Base-by-base conservation (phyloP, 2,329 filamentous ascomycete species). In the Cytospora leucostoma region DNA sequence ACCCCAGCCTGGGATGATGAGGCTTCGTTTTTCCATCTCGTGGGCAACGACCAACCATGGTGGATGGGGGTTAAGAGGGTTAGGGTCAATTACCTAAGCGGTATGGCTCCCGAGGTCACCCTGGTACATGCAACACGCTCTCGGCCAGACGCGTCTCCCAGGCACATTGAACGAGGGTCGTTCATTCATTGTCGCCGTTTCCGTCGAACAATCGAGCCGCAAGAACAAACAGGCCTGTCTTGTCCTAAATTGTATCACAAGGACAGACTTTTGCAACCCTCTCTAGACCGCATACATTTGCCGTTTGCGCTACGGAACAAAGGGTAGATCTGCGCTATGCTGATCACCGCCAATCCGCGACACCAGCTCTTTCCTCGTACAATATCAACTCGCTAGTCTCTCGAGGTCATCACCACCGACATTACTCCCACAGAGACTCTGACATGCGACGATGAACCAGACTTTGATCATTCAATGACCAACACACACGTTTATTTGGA, bases 301-400 rank as follows among this genome's bases (percentile, higher is more conserved):
- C 59, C 59, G 59, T 55, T 61, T 61, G 55, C 59, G 54, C 51
- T 38, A 19, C 27, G 5, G 38, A 54, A 55, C 53, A 40, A 61
- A 61, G 54, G 56, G 52, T 34, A 33, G 15, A 51, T 53, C 55
- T 61, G 59, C 59, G 59, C 59, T 53, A 61, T 61, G 59, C 59
- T 61, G 49, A 33, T 49, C 38, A 34, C 51, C 38, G 51, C 17
- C 59, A 19, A 44, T 35, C 27, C 51, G 51, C 59, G 52, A 61
- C 51, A 32, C 32, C 59, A 55, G 59, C 51, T 27, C 27, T 55
- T 61, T 61, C 55, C 51, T 55, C 52, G 59, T 49, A 38, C 59
- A 50, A 32, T 27, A 49, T 40, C 51, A 38, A 19, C 15, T 54
- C 38, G 59, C 59, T 51, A 15, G 40, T 55, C 59, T 34, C 37